These are phyloP conservation scores for Lycium ferocissimum DNA, from an alignment of 257 asterid genomes.

Conservation along the genomic window DNA sequence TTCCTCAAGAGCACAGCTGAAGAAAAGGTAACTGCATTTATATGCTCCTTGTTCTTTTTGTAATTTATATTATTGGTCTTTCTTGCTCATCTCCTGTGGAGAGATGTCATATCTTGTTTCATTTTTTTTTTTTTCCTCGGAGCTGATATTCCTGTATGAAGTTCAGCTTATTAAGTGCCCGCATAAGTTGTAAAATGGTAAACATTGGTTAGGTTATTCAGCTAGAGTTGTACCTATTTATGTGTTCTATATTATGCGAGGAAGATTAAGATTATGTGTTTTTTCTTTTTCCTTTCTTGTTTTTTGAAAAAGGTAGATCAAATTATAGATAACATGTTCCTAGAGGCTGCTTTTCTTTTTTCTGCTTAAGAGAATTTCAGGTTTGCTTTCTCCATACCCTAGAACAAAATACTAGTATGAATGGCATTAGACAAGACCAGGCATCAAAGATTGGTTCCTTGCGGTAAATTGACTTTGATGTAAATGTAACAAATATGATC, in stretches of 20 bases:
- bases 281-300: too few relatives aligned
- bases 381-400: neutral
- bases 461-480: neutral
- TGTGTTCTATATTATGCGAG: neutral
- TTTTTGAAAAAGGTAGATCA: neutral
- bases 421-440: neutral
- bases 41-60: neutral
- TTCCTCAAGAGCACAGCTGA: conserved; percentile 90
- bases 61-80: neutral
- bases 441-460: neutral
- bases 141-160: conserved; percentile 8
- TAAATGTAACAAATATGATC: neutral
- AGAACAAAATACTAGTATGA: neutral
- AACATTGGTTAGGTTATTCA: neutral
- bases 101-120: neutral
- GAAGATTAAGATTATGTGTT: neutral
- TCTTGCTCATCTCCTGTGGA: neutral
- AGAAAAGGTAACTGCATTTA: conserved; percentile 53
- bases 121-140: neutral
- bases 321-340: neutral
- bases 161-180: neutral
- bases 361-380: neutral
- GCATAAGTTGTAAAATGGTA: neutral
- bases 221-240: neutral
- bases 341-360: neutral